Evolutionary conservation across 495 filamentous ascomycete genomes (phyloP).

Genomic region (Sporormia fimetaria): DNA sequence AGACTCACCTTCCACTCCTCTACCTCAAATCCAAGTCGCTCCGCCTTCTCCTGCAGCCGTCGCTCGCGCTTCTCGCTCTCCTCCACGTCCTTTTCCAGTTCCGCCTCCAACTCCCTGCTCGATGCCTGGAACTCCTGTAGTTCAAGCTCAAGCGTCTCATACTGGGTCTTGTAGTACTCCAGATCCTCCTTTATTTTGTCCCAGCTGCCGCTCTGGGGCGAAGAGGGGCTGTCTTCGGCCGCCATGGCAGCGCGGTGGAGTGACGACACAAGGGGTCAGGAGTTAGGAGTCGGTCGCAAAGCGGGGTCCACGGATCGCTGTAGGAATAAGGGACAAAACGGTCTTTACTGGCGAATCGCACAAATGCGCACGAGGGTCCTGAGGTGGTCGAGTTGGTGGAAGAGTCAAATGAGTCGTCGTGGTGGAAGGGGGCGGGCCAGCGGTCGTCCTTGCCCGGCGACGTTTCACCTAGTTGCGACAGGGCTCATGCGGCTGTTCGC

Average conservation of each 20-base stretch:
- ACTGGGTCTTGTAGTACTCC: slow-evolving; percentile 89
- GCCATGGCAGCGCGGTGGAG: slow-evolving; percentile 11
- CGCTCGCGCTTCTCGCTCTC: slow-evolving; percentile 88
- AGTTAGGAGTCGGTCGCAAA: slow-evolving; percentile 1
- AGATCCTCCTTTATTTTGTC: slow-evolving; percentile 53
- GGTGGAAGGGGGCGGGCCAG: neutral
- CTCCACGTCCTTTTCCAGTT: slow-evolving; percentile 94
- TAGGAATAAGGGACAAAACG: too few species aligned
- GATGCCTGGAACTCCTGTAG: slow-evolving; percentile 89
- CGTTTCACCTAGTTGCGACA: neutral
- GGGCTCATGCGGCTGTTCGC: neutral
- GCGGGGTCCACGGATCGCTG: too few species aligned
- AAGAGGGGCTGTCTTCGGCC: slow-evolving; percentile 23
- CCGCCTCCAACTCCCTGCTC: slow-evolving; percentile 84
- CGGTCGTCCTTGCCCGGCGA: neutral
- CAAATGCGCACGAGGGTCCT: too few species aligned
- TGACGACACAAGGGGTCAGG: slow-evolving; percentile 8
- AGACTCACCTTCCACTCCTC: slow-evolving; percentile 91
- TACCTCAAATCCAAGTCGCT: slow-evolving; percentile 72
- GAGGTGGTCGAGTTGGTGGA: too few species aligned
- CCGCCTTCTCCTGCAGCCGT: slow-evolving; percentile 72
- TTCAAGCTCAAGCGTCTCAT: slow-evolving; percentile 84
- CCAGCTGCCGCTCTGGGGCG: slow-evolving; percentile 27
- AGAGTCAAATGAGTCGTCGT: too few species aligned
- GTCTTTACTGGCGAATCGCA: too few species aligned